Conservation (phyloP, 306 rosid genomes). For the Trifolium repens region DNA sequence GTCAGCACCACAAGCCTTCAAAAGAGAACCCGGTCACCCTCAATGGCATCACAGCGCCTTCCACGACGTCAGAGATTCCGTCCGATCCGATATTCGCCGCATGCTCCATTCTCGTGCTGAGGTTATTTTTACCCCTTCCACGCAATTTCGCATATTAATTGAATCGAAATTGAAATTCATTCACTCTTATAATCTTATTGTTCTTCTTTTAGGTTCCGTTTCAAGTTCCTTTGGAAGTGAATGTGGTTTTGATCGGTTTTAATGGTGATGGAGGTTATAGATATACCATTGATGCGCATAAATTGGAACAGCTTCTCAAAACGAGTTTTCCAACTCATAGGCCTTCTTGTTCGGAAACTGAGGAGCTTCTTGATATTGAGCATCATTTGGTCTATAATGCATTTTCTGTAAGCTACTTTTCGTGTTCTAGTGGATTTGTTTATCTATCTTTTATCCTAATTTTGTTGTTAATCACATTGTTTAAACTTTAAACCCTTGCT, state of each 20-base stretch:
- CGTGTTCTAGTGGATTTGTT: conserved; percentile 1
- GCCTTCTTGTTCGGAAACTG: conserved; percentile 90
- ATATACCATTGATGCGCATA: conserved; percentile 63
- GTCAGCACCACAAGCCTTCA: conserved; percentile 81
- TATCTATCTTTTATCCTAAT: neutral
- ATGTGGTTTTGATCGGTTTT: conserved; percentile 83
- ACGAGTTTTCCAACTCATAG: conserved; percentile 82
- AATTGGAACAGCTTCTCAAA: conserved; percentile 72
- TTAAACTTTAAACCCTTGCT: neutral
- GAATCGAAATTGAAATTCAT: neutral
- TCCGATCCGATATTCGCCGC: conserved; percentile 89
- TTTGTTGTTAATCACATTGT: conserved; percentile 13
- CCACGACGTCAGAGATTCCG: conserved; percentile 78
- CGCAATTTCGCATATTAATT: neutral
- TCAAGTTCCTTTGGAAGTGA: conserved; percentile 96
- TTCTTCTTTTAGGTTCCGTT: conserved; percentile 74
- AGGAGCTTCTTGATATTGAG: conserved; percentile 87
- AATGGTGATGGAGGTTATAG: conserved; percentile 85
- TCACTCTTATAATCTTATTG: neutral
- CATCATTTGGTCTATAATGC: conserved; percentile 79
- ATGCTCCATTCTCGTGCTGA: conserved; percentile 98
- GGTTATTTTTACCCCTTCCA: conserved; percentile 49
- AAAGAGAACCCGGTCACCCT: conserved; percentile 68
- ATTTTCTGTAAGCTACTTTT: conserved; percentile 64
- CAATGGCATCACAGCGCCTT: conserved; percentile 99